Percentiles rank a stretch among this genome's conserved stretches.
Evolutionary conservation across 352 stramenopile species (phyloP).

Genomic region (Phytopythium kandeliae): DNA sequence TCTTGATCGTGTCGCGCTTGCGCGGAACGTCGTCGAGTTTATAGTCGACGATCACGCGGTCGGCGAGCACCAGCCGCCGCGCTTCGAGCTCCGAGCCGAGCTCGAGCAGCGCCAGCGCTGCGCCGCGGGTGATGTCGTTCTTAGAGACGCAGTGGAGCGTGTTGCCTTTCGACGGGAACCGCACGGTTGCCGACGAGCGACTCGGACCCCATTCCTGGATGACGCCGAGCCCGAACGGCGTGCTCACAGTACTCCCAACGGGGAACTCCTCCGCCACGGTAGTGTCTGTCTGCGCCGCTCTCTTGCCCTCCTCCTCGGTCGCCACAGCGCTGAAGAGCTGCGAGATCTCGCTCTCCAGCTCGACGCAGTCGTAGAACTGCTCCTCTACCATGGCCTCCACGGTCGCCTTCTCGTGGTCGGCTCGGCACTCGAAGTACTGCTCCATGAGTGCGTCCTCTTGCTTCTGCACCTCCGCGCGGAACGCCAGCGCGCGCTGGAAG

Average conservation of each 20-base stretch:
- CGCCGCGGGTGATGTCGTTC: slow-evolving; percentile 43
- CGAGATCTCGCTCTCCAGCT: slow-evolving; percentile 53
- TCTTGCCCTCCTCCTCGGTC: slow-evolving; percentile 8
- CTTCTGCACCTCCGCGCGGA: slow-evolving; percentile 10
- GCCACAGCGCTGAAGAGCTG: slow-evolving; percentile 27
- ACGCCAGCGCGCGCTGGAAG: slow-evolving; percentile 5
- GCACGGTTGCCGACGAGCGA: slow-evolving; percentile 32
- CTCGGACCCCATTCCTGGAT: slow-evolving; percentile 43
- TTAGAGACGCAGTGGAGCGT: slow-evolving; percentile 70
- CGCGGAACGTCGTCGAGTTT: slow-evolving; percentile 25
- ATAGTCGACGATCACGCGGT: slow-evolving; percentile 57
- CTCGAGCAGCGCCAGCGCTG: slow-evolving; percentile 33
- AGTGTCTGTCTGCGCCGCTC: slow-evolving; percentile 7
- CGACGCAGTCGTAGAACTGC: slow-evolving; percentile 82
- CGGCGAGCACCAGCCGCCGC: slow-evolving; percentile 47
- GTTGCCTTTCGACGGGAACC: slow-evolving; percentile 24
- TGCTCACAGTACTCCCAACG: slow-evolving; percentile 46
- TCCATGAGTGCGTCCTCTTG: slow-evolving; percentile 61
- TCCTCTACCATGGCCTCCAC: slow-evolving; percentile 74
- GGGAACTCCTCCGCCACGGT: slow-evolving; percentile 26
- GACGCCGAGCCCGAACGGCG: slow-evolving; percentile 58
- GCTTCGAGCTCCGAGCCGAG: slow-evolving; percentile 38
- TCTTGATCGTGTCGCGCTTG: slow-evolving; percentile 27
- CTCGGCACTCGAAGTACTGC: slow-evolving; percentile 79
- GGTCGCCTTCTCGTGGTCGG: slow-evolving; percentile 43